These are phyloP conservation scores for Fomes fomentarius DNA, from an alignment of 1,284 basidiomycete genomes.

Conservation along the genomic window DNA sequence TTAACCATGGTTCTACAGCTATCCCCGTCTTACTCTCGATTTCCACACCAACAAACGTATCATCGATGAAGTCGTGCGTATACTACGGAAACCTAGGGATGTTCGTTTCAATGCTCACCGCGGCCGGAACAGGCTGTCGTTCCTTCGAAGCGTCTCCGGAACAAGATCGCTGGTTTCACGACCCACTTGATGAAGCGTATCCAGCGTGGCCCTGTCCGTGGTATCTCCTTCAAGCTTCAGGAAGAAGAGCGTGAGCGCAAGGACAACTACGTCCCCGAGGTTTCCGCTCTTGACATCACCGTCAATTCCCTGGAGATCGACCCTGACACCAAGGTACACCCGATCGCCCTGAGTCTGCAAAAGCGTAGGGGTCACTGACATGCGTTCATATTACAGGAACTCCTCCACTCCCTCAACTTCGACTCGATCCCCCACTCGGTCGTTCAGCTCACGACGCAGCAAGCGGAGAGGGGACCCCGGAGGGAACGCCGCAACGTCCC, in stretches of 20 bases:
- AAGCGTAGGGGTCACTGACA: too few relatives aligned
- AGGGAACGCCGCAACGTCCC: conserved; percentile 84
- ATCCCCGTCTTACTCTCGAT: conserved; percentile 94
- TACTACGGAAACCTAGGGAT: background rate
- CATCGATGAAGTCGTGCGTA: conserved; percentile 95
- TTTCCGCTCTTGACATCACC: conserved; percentile 89
- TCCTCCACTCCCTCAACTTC: conserved; percentile 90
- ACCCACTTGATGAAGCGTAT: conserved; percentile 99
- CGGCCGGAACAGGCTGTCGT: conserved; percentile 76
- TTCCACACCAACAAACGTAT: conserved; percentile 99
- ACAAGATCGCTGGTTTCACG: conserved; percentile 99
- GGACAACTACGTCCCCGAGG: conserved; percentile 97
- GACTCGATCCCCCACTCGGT: conserved; percentile 82
- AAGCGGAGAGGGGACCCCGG: conserved; percentile 73
- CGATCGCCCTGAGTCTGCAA: background rate
- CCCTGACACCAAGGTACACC: conserved; percentile 84
- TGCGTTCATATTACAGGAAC: conserved; percentile 53
- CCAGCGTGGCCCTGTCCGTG: conserved; percentile 98
- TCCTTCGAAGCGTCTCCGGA: conserved; percentile 98
- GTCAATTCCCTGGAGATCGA: conserved; percentile 84
- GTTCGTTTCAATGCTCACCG: background rate
- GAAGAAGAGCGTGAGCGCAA: conserved; percentile 99
- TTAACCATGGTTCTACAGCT: conserved; percentile 50
- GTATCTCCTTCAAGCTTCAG: conserved; percentile 99
- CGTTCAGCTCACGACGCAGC: conserved; percentile 66